A percentile compares a stretch with the other conserved stretches of the same genome.
Evolutionary conservation across 176 grass and related monocot species (phyloP).

Genomic region (Leersia perrieri): DNA sequence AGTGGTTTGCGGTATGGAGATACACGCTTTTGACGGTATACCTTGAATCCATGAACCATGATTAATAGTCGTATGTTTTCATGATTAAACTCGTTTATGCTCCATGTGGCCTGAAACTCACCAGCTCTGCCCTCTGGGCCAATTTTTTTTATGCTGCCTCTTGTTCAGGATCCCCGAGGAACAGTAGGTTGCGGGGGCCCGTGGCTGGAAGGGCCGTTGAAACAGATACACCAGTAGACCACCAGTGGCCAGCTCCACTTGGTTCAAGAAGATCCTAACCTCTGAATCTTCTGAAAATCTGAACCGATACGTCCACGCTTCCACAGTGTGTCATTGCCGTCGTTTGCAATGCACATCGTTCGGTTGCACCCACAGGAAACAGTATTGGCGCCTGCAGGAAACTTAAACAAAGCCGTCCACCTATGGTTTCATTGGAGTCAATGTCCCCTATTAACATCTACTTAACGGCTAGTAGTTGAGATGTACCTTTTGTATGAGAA

Average conservation of each 20-base stretch:
- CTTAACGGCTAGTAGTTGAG: constrained; percentile 39
- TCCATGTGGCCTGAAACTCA: neutral
- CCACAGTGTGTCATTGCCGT: neutral
- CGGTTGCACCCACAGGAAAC: neutral
- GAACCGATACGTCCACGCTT: neutral
- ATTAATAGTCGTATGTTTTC: neutral
- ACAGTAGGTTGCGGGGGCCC: neutral
- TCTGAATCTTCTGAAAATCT: neutral
- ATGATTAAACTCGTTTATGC: neutral
- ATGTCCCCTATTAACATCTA: neutral
- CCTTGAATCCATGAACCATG: no score
- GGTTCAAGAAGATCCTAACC: neutral
- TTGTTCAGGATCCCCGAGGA: neutral
- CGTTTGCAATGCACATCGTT: neutral
- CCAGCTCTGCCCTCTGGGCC: neutral
- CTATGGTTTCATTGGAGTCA: neutral
- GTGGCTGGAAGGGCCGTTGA: neutral
- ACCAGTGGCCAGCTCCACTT: neutral
- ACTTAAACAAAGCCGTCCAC: neutral
- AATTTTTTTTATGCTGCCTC: neutral
- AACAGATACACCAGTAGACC: neutral
- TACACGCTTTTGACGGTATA: neutral
- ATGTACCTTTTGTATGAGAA: neutral
- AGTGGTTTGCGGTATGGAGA: neutral
- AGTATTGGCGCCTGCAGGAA: neutral